Percentiles rank a stretch among this genome's conserved stretches.
Conservation (phyloP, 2,329 filamentous ascomycete species). For the Exophiala mesophila region DNA sequence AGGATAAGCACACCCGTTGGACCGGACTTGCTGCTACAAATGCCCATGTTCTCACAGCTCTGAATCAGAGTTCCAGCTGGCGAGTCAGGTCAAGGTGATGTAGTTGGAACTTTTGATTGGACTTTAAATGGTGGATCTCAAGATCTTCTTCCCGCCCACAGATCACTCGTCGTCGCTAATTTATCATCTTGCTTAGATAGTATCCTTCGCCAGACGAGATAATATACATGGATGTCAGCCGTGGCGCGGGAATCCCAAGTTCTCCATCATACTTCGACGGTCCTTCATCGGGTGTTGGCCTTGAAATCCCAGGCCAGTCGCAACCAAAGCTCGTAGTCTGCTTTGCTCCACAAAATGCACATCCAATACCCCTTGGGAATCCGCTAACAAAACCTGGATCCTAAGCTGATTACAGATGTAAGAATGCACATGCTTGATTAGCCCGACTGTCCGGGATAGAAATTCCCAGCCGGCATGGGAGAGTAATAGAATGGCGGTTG, state of each 20-base stretch:
- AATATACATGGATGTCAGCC: conserved; percentile 21
- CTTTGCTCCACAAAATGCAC: conserved; percentile 16
- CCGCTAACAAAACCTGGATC: conserved; percentile 14
- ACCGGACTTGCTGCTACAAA: too few relatives aligned
- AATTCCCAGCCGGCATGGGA: conserved; percentile 55
- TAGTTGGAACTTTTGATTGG: too few relatives aligned
- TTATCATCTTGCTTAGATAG: background rate
- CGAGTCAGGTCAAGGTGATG: too few relatives aligned
- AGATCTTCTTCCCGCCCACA: too few relatives aligned
- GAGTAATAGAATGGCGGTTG: conserved; percentile 51
- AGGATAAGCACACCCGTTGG: too few relatives aligned
- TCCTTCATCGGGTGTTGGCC: background rate
- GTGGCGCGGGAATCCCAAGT: too few relatives aligned
- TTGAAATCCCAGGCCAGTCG: background rate
- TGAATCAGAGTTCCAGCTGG: too few relatives aligned
- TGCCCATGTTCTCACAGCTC: too few relatives aligned
- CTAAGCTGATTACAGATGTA: conserved; percentile 6
- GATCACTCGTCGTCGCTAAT: background rate
- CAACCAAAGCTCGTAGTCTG: too few relatives aligned
- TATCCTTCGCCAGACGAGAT: conserved; percentile 6
- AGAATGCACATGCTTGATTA: conserved; percentile 5
- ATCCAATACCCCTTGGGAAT: conserved; percentile 12
- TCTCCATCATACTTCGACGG: too few relatives aligned
- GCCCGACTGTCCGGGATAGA: conserved; percentile 20
- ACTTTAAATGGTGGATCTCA: too few relatives aligned